These are phyloP conservation scores for Bjerkandera adusta DNA, from an alignment of 1,284 basidiomycete species.

Conservation along the genomic window DNA sequence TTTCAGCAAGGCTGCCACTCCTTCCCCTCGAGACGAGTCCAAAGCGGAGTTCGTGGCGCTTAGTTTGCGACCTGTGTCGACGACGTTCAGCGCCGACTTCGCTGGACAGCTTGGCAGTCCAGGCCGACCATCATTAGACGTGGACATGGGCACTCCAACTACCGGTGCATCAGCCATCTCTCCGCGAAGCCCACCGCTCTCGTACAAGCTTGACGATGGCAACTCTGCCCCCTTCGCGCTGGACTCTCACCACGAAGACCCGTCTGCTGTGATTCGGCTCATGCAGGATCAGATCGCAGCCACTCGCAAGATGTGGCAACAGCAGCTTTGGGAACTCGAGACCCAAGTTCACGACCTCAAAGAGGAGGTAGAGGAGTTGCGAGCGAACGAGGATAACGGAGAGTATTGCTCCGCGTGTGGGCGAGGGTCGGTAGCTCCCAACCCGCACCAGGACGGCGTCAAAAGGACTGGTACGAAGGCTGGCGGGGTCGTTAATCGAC, in stretches of 20 bases:
- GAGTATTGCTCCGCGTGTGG: conserved; percentile 63
- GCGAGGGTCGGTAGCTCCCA: conserved; percentile 33
- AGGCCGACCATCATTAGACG: conserved; percentile 36
- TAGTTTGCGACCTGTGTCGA: conserved; percentile 73
- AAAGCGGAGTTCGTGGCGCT: conserved; percentile 61
- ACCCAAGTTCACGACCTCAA: conserved; percentile 70
- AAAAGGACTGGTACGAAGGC: conserved; percentile 27
- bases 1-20: conserved; percentile 6
- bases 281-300: conserved; percentile 63
- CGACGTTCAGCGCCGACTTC: conserved; percentile 71
- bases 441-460: conserved; percentile 22
- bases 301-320: conserved; percentile 63
- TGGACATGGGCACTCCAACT: conserved; percentile 46
- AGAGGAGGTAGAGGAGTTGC: conserved; percentile 59
- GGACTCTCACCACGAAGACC: too few relatives aligned
- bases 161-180: conserved; percentile 39
- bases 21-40: conserved; percentile 59
- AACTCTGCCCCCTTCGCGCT: conserved; percentile 29
- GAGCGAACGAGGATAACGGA: conserved; percentile 34
- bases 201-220: conserved; percentile 29
- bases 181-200: conserved; percentile 49
- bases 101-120: conserved; percentile 52
- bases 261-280: conserved; percentile 44
- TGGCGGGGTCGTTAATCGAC: conserved; percentile 59
- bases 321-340: conserved; percentile 72